Conservation (phyloP, 202 grass and related monocot genomes). For the Hordeum pubiflorum region DNA sequence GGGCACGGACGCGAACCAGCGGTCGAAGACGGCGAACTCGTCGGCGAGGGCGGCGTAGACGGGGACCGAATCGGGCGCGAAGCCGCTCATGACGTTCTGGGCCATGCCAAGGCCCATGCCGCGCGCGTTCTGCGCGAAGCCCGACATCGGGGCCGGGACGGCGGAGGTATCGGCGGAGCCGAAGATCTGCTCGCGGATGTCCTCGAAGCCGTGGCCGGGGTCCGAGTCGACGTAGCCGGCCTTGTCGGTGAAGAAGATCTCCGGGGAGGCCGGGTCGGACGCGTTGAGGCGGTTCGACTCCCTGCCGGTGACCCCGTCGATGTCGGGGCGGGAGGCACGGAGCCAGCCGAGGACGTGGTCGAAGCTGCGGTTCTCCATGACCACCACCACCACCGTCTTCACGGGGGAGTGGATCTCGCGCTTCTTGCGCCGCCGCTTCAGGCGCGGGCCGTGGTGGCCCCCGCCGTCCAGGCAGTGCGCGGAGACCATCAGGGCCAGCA, state of each 20-base stretch:
- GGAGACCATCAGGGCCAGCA: slow-evolving; percentile 49
- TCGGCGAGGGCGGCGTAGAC: slow-evolving; percentile 59
- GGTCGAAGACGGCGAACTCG: slow-evolving; percentile 77
- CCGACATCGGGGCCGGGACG: slow-evolving; percentile 63
- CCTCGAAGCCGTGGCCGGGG: slow-evolving; percentile 94
- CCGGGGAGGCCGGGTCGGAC: slow-evolving; percentile 64
- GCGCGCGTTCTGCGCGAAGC: slow-evolving; percentile 85
- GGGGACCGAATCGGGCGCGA: slow-evolving; percentile 59
- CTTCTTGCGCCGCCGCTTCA: slow-evolving; percentile 43
- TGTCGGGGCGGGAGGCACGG: slow-evolving; percentile 51
- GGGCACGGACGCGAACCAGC: slow-evolving; percentile 87
- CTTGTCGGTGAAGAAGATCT: slow-evolving; percentile 68
- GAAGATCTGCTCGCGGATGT: slow-evolving; percentile 98
- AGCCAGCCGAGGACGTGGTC: slow-evolving; percentile 96
- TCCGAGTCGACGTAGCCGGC: slow-evolving; percentile 88
- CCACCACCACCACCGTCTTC: slow-evolving; percentile 89
- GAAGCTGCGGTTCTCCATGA: slow-evolving; percentile 98
- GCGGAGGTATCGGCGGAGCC: slow-evolving; percentile 70
- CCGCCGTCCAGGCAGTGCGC: slow-evolving; percentile 56
- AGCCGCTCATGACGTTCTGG: slow-evolving; percentile 84
- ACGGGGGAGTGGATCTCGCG: slow-evolving; percentile 92
- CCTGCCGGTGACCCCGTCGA: slow-evolving; percentile 76
- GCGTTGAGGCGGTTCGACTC: slow-evolving; percentile 84
- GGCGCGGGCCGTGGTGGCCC: slow-evolving; percentile 9
- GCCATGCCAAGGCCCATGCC: slow-evolving; percentile 77